phyloP scores from a whole-genome alignment of 1,284 basidiomycete species.

The Ustilago loliicola region DNA sequence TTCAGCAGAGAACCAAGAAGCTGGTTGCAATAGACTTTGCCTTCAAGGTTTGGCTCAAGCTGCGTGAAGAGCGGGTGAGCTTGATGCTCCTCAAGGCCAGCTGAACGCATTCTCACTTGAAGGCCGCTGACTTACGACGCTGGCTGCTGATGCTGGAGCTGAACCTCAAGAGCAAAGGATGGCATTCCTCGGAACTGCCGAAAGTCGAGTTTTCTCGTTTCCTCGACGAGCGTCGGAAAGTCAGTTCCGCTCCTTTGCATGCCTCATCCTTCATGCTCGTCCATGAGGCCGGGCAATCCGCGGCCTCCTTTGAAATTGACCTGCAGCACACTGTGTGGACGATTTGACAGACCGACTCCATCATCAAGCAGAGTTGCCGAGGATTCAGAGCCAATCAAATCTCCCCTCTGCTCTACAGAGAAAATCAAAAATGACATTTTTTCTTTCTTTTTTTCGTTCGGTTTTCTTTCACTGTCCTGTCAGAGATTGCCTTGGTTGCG shows the following conservation, averaged over 20 bases:
- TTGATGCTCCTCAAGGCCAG: not conserved
- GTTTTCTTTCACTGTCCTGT: not conserved
- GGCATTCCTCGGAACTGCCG: conserved; percentile 9
- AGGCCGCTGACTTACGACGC: not conserved
- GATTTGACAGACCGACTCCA: not conserved
- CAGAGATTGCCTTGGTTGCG: conserved; percentile 1
- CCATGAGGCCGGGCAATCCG: not conserved
- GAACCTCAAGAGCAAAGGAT: not conserved
- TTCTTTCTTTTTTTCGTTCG: not conserved
- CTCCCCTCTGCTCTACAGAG: not conserved
- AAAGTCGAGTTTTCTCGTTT: not conserved
- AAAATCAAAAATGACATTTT: not conserved
- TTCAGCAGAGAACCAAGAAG: too few species aligned
- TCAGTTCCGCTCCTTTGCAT: conserved; percentile 14
- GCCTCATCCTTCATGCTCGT: not conserved
- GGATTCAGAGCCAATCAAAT: not conserved
- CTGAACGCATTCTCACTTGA: not conserved
- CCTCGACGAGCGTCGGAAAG: conserved; percentile 21
- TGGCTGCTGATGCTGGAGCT: not conserved
- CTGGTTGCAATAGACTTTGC: too few species aligned
- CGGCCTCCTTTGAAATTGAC: conserved; percentile 1
- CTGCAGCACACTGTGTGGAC: conserved; percentile 2
- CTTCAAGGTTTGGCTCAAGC: not conserved
- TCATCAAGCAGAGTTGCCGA: not conserved
- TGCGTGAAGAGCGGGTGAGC: too few species aligned